phyloP scores from a whole-genome alignment of 495 filamentous ascomycete species.

The Parmelia sp. region DNA sequence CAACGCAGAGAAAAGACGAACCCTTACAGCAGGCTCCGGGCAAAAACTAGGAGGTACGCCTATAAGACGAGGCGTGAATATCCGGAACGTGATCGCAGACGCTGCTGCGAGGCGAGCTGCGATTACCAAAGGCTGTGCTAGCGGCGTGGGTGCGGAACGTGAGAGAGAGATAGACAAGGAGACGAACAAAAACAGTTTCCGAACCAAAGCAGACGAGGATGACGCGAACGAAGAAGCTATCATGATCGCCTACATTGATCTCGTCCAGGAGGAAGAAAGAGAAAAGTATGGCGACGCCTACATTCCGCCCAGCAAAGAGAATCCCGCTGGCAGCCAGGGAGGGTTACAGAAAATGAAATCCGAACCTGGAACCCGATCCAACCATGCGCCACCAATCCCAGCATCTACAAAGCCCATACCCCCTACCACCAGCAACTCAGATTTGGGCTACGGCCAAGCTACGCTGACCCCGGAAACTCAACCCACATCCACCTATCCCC shows the following conservation, averaged over 20 bases:
- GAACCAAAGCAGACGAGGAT: constrained; percentile 80
- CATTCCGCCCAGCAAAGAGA: constrained; percentile 54
- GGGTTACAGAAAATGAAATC: constrained; percentile 4
- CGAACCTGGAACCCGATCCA: constrained; percentile 6
- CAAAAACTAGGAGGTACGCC: constrained; percentile 67
- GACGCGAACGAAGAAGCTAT: constrained; percentile 89
- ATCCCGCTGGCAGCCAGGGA: constrained; percentile 51
- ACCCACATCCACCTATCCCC: constrained; percentile 5
- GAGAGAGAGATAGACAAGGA: constrained; percentile 53
- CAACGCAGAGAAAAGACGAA: constrained; percentile 66
- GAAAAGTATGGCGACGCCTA: constrained; percentile 62
- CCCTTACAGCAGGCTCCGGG: constrained; percentile 56
- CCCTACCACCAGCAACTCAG: constrained; percentile 8
- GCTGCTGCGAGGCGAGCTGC: constrained; percentile 64
- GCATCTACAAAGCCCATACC: constrained; percentile 25
- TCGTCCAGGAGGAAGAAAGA: constrained; percentile 79
- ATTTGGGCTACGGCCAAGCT: constrained; percentile 19
- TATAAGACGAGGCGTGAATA: constrained; percentile 57
- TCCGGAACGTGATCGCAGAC: constrained; percentile 66
- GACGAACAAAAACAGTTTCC: constrained; percentile 66
- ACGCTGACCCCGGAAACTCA: neutral
- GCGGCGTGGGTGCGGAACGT: constrained; percentile 42
- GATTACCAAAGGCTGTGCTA: constrained; percentile 68
- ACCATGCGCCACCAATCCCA: constrained; percentile 15
- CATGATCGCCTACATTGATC: constrained; percentile 75